A percentile compares a stretch with the other conserved stretches of the same genome.
These are phyloP conservation scores for Tephrocybe rancida DNA, from an alignment of 768 basidiomycete species.

Conservation along the genomic window DNA sequence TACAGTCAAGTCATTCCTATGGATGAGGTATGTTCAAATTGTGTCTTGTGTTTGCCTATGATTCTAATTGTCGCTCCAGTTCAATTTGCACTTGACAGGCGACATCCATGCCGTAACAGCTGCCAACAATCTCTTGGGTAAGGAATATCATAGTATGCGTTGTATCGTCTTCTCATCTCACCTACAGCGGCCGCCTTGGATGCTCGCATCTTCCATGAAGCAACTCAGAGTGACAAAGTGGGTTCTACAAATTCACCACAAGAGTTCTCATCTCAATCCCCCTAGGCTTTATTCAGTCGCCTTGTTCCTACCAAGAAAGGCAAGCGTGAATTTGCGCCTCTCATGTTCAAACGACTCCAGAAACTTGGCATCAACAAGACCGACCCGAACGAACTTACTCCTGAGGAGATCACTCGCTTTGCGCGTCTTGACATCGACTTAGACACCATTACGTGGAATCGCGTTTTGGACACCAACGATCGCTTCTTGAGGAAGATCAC, in stretches of 20 bases:
- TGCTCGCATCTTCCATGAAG: constrained; percentile 97
- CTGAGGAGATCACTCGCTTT: constrained; percentile 89
- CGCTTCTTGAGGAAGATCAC: constrained; percentile 94
- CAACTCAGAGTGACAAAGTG: constrained; percentile 92
- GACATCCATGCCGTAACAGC: constrained; percentile 98
- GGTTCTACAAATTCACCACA: neutral
- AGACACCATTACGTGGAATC: constrained; percentile 95
- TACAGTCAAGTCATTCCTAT: constrained; percentile 99
- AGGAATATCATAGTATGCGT: neutral
- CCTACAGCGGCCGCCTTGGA: constrained; percentile 88
- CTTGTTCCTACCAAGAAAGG: constrained; percentile 94
- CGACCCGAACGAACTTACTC: constrained; percentile 87
- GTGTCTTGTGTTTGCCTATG: neutral
- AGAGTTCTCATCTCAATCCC: neutral
- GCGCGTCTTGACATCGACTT: constrained; percentile 91
- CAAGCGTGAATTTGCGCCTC: constrained; percentile 89
- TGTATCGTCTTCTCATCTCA: neutral
- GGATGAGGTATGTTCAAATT: constrained; percentile 72
- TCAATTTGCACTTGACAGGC: constrained; percentile 94
- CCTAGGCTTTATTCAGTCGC: constrained; percentile 81
- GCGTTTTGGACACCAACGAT: constrained; percentile 96
- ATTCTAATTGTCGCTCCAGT: constrained; percentile 43
- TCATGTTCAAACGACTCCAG: constrained; percentile 94
- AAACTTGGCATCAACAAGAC: constrained; percentile 97
- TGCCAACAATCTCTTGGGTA: constrained; percentile 94